Evolutionary conservation across 139 green algal species (phyloP), one percentile per base, ranked within the genome.

Genomic region (Chlorella sp.): DNA sequence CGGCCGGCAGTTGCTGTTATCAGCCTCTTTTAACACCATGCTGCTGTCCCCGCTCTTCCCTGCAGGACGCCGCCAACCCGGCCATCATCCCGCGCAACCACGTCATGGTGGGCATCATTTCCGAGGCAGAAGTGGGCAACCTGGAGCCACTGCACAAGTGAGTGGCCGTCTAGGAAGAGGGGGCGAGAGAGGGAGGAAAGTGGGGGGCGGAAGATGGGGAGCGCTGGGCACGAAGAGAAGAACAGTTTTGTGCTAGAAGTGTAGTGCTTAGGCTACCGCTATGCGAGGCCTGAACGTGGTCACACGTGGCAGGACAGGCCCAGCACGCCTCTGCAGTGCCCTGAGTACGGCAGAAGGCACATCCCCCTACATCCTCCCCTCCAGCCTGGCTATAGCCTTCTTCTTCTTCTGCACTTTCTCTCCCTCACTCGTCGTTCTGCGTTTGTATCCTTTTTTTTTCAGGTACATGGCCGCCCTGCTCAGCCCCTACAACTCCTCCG

Each of bases 31-130:
- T 14, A 14, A 26, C 60, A 68, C 60, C 14, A 68, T 68, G 60
- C 60, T 68, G 60, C 60, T 68, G 14, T 57, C 77, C 77, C 77
- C 3, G 37, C 14, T 11, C 30, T 71, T 18, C 30, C 28, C 7
- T 88, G 28, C 96, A 98, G 92, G 86, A 94, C 24, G 39, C 36
- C 1, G 93, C 86, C 57, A 97, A 96, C 92, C 97, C 97, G 9
- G 95, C 94, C 75, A 96, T 97, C 90, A 91, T 99, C 26, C 94
- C 96, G 0, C 92, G 97, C 1, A 97, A 99, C 91, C 96, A 98
- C 93, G 91, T 98, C 68, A 89, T 98, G 90, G 91, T 96, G 84
- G 92, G 91, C n/a, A 93, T 94, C n/a, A 98, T 97, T 64, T 91
- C 93, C 16, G 92, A 90, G 0, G 96, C 94, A 2, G 95, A 97